These are phyloP conservation scores for Ambispora gerdemannii DNA, from an alignment of 192 early-diverging fungal genomes.

Conservation along the genomic window DNA sequence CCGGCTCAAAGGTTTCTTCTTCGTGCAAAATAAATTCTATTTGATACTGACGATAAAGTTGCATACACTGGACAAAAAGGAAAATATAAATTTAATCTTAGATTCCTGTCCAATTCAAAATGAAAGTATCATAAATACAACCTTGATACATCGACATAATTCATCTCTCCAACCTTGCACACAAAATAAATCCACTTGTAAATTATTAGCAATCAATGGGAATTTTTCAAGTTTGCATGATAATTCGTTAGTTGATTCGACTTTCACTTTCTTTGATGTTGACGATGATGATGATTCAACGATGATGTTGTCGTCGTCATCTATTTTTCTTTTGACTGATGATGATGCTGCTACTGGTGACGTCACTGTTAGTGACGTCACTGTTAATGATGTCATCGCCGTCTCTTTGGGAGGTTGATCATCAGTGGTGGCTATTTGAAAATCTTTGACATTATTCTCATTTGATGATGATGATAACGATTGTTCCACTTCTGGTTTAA, in stretches of 20 bases:
- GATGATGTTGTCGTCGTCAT: slow-evolving; percentile 15
- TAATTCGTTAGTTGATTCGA: slow-evolving; percentile 9
- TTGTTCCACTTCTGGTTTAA: neutral
- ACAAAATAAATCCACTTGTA: slow-evolving; percentile 63
- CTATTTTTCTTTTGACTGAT: slow-evolving; percentile 28
- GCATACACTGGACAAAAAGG: slow-evolving; percentile 41
- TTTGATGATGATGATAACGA: neutral
- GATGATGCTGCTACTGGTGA: neutral
- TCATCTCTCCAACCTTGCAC: slow-evolving; percentile 68
- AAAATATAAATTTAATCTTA: neutral
- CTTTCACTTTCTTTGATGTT: neutral
- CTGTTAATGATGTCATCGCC: no score
- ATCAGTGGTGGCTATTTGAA: no score
- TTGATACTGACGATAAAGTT: slow-evolving; percentile 42
- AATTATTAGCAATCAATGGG: slow-evolving; percentile 29
- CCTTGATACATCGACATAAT: slow-evolving; percentile 66
- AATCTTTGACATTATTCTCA: no score
- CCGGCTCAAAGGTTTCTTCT: slow-evolving; percentile 72
- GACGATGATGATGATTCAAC: no score
- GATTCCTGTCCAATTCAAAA: neutral
- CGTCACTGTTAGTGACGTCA: no score
- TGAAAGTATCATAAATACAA: slow-evolving; percentile 3
- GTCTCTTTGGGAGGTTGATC: no score
- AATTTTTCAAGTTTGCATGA: slow-evolving; percentile 30
- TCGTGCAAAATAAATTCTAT: slow-evolving; percentile 56